Percentiles rank a stretch among this genome's conserved stretches.
phyloP scores from a whole-genome alignment of 352 stramenopile species.

The Phytopythium ostracodes region DNA sequence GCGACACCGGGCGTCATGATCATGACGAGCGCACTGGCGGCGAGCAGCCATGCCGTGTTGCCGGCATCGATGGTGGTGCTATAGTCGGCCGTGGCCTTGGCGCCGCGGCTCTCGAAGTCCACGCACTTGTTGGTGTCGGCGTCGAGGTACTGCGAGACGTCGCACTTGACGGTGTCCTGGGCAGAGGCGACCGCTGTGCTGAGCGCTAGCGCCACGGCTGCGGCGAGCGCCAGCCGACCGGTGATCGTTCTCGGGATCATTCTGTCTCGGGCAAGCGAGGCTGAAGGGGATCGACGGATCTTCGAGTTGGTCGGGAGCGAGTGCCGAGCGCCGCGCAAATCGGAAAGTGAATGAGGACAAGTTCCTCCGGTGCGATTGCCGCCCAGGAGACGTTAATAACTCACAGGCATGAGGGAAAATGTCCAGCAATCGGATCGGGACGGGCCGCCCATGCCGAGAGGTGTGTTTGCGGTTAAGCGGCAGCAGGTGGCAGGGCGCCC shows the following conservation, averaged over 20 bases:
- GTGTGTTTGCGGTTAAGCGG: background rate
- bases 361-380: background rate
- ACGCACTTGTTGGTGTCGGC: constrained; percentile 26
- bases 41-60: constrained; percentile 66
- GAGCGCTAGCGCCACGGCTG: constrained; percentile 42
- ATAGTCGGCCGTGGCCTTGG: constrained; percentile 30
- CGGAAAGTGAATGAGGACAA: background rate
- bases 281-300: background rate
- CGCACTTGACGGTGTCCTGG: constrained; percentile 31
- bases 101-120: constrained; percentile 26
- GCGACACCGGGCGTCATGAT: constrained; percentile 67
- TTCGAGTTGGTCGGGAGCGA: background rate
- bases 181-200: constrained; percentile 56
- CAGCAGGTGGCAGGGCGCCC: background rate
- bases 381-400: background rate
- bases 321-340: background rate
- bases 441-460: too few species aligned
- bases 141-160: constrained; percentile 35
- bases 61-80: constrained; percentile 34
- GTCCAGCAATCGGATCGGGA: too few species aligned
- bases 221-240: background rate
- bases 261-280: background rate
- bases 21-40: constrained; percentile 49
- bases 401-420: background rate
- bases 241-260: background rate